Conservation (phyloP, 352 stramenopile species). For the Phytophthora cactorum region DNA sequence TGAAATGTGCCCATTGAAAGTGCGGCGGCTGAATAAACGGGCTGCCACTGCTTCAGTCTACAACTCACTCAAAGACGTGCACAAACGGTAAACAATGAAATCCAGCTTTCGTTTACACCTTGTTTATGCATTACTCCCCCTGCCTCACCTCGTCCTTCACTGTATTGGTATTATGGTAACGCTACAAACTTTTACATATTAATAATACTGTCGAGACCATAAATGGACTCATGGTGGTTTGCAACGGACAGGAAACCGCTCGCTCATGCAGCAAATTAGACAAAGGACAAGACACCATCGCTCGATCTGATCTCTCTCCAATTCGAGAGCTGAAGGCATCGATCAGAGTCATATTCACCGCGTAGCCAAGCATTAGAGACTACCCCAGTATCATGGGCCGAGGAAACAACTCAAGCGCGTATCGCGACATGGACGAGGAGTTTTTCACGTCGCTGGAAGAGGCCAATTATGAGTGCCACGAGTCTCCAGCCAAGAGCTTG, state of each 20-base stretch:
- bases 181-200: too few relatives aligned
- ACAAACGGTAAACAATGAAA: too few relatives aligned
- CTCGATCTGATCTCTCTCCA: background rate
- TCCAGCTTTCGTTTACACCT: too few relatives aligned
- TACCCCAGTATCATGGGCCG: background rate
- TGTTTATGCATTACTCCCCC: too few relatives aligned
- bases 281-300: background rate
- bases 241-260: background rate
- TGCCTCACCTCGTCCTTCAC: too few relatives aligned
- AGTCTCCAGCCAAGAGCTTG: conserved; percentile 24
- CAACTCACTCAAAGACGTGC: too few relatives aligned
- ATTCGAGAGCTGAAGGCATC: background rate
- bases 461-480: conserved; percentile 35
- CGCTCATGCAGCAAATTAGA: background rate
- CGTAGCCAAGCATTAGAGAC: background rate
- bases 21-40: too few relatives aligned
- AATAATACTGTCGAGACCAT: background rate
- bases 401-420: background rate
- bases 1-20: too few relatives aligned
- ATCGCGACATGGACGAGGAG: conserved; percentile 31
- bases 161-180: too few relatives aligned
- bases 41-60: too few relatives aligned
- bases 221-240: background rate
- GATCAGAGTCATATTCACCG: background rate
- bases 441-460: conserved; percentile 37